phyloP scores from a whole-genome alignment of 306 rosid species.

The Cicer pinnatifidum region DNA sequence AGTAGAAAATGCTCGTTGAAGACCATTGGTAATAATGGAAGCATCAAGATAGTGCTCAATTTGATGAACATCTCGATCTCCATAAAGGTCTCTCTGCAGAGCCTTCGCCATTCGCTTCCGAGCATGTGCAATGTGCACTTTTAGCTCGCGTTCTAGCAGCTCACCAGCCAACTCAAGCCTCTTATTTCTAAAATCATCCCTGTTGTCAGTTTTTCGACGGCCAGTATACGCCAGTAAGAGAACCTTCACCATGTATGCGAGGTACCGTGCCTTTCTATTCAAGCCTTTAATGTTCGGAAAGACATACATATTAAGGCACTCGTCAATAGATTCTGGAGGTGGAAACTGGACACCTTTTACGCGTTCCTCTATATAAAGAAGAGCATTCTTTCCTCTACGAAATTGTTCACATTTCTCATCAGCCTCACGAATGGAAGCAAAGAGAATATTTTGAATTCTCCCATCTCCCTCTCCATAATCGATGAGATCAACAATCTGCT shows the following conservation, averaged over 20 bases:
- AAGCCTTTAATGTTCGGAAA: constrained; percentile 69
- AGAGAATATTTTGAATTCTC: constrained; percentile 61
- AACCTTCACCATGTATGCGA: constrained; percentile 94
- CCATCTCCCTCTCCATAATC: constrained; percentile 65
- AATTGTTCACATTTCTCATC: constrained; percentile 60
- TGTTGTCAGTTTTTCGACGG: constrained; percentile 74
- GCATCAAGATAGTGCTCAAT: constrained; percentile 90
- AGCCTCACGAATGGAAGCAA: constrained; percentile 77
- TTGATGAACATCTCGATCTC: constrained; percentile 67
- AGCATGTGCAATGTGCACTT: constrained; percentile 81
- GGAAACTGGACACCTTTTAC: constrained; percentile 71
- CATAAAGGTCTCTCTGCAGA: constrained; percentile 88
- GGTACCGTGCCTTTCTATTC: constrained; percentile 74
- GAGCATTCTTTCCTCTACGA: constrained; percentile 58
- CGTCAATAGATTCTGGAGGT: constrained; percentile 71
- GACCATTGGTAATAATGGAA: constrained; percentile 89
- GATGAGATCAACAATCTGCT: constrained; percentile 72
- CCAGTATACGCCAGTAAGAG: constrained; percentile 76
- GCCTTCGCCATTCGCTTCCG: constrained; percentile 81
- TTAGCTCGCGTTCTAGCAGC: constrained; percentile 86
- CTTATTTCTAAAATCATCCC: constrained; percentile 90
- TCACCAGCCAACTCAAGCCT: constrained; percentile 91
- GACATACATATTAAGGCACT: constrained; percentile 61
- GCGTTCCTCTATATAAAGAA: constrained; percentile 48
- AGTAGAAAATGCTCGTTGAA: constrained; percentile 93